These are phyloP conservation scores for Simplicillium sp. DNA, from an alignment of 2,329 filamentous ascomycete genomes.

Conservation along the genomic window DNA sequence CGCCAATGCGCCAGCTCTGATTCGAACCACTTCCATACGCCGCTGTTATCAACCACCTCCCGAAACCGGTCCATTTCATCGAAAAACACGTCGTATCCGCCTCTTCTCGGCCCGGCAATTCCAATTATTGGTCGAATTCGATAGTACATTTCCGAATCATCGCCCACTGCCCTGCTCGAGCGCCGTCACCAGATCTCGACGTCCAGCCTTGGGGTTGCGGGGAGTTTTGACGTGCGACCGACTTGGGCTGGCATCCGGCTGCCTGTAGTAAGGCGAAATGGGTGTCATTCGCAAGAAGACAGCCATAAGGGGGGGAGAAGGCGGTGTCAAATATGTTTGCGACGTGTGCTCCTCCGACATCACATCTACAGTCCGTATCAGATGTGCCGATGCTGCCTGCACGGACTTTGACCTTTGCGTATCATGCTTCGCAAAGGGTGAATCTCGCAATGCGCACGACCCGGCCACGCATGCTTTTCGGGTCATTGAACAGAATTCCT, in stretches of 20 bases:
- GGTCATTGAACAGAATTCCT: conserved; percentile 97
- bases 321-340: conserved; percentile 91
- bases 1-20: not conserved
- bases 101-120: conserved; percentile 10
- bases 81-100: conserved; percentile 14
- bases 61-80: conserved; percentile 17
- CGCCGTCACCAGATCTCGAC: too few species aligned
- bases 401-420: conserved; percentile 97
- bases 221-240: not conserved
- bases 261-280: conserved; percentile 41
- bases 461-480: conserved; percentile 79
- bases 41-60: conserved; percentile 16
- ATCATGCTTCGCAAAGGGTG: conserved; percentile 80
- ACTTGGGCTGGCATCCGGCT: too few species aligned
- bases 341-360: conserved; percentile 96
- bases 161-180: too few species aligned
- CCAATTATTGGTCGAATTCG: conserved; percentile 6
- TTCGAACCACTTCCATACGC: too few species aligned
- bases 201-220: not conserved
- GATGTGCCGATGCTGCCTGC: conserved; percentile 75
- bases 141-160: not conserved
- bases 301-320: conserved; percentile 73
- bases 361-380: conserved; percentile 92
- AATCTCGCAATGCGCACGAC: conserved; percentile 73
- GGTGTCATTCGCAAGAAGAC: conserved; percentile 96